Percentiles rank a stretch among this genome's conserved stretches.
Evolutionary conservation across 768 basidiomycete genomes (phyloP).

Genomic region (Mrakia gelida): DNA sequence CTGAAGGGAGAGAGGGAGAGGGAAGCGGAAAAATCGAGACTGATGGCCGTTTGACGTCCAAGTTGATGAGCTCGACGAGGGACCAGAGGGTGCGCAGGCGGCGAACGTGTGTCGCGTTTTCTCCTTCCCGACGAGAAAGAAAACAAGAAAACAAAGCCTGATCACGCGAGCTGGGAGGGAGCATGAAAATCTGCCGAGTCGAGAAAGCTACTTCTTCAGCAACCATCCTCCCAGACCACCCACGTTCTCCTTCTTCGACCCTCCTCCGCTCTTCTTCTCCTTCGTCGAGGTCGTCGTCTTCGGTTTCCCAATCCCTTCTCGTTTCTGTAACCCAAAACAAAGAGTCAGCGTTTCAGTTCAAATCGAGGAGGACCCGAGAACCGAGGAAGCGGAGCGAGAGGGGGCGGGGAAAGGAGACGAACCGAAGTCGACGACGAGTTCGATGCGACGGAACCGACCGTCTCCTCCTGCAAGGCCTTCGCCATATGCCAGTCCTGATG

Average conservation of each 20-base stretch:
- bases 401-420: neutral
- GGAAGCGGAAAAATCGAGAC: too few relatives aligned
- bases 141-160: too few relatives aligned
- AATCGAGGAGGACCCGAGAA: neutral
- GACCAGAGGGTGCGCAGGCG: too few relatives aligned
- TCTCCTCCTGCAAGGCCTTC: slow-evolving; percentile 10
- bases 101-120: too few relatives aligned
- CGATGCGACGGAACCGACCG: neutral
- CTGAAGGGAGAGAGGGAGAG: too few relatives aligned
- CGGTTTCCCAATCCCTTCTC: slow-evolving; percentile 9
- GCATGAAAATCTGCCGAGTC: too few relatives aligned
- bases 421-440: neutral
- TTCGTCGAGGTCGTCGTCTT: neutral
- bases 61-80: too few relatives aligned
- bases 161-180: too few relatives aligned
- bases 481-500: slow-evolving; percentile 28
- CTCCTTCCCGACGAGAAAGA: too few relatives aligned
- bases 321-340: neutral
- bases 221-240: slow-evolving; percentile 13
- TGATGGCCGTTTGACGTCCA: too few relatives aligned
- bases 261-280: neutral
- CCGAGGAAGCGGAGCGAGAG: neutral
- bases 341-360: neutral
- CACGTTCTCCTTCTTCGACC: neutral
- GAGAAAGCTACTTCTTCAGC: slow-evolving; percentile 18